Evolutionary conservation across 176 grass and related monocot genomes (phyloP), one percentile per base, ranked within the genome.

Genomic region (Pontederia paniculata): DNA sequence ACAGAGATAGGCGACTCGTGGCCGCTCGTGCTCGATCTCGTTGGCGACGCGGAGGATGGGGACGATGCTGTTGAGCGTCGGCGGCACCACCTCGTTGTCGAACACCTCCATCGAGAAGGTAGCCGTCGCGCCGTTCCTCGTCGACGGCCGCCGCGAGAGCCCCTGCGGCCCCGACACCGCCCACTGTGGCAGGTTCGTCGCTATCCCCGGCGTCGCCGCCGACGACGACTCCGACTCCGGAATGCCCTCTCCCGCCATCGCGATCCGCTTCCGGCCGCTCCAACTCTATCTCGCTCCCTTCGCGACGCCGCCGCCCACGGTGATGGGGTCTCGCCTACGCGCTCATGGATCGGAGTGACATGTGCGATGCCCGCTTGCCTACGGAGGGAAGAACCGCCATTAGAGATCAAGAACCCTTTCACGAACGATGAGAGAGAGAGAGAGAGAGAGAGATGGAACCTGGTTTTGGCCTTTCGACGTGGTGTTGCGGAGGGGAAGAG

Each of bases 1-100:
- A 94, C 88, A 94, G 16, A 94, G 77, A 63, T 94, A 94, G 0
- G 88, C 88, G 17, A 94, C 88, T 10, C 83, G 74, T 13, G 80
- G 77, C 56, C 87, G 80, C 17, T 4, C 71, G 10, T 77, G 56
- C 54, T 94, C 77, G 44, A 94, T 77, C 80, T 94, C 83, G 37
- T 87, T 88, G 21, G 88, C 88, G 20, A 88, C 83, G 0, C 88
- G 83, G 45, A 94, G 88, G 62, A 94, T 83, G 31, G 88, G 88
- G 0, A 58, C 70, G 25, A 94, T 94, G 81, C 81, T 81, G 16
- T 63, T 65, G 20, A 94, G 80, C 16, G 76, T 87, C 44, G 88
- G 83, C 0, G 88, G 88, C 0, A 94, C 88, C 1, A 94, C 69
- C 67, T 94, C 88, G 6, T 83, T 94, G 52, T 94, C 88, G 43